phyloP scores from a whole-genome alignment of 2,329 filamentous ascomycete species.

The Fusarium palustre region DNA sequence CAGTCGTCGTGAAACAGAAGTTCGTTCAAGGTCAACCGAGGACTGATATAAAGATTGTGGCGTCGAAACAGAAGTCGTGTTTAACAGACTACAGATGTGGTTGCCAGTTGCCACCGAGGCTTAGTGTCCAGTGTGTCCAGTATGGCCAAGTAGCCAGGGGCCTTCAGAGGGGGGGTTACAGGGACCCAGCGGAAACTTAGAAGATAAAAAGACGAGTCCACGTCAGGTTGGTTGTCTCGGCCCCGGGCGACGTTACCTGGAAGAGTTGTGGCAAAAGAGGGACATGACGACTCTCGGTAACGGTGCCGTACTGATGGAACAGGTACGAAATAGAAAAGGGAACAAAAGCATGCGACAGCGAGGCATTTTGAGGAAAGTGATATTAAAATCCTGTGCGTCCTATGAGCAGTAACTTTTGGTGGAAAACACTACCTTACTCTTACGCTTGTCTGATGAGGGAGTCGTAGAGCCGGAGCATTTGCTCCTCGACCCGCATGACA shows the following conservation, averaged over 20 bases:
- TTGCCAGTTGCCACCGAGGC: conserved; percentile 46
- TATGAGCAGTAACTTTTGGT: conserved; percentile 41
- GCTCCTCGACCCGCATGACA: conserved; percentile 50
- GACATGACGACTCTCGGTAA: conserved; percentile 41
- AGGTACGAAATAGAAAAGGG: conserved; percentile 20
- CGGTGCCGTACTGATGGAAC: conserved; percentile 26
- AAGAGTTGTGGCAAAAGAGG: conserved; percentile 43
- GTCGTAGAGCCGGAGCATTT: conserved; percentile 51
- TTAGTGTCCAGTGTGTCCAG: conserved; percentile 29
- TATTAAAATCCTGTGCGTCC: conserved; percentile 48
- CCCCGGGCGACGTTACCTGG: conserved; percentile 40
- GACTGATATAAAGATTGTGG: conserved; percentile 48
- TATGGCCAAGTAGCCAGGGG: conserved; percentile 11
- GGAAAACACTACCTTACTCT: conserved; percentile 38
- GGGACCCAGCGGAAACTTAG: conserved; percentile 39
- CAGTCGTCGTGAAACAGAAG: conserved; percentile 13
- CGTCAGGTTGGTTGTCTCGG: conserved; percentile 38
- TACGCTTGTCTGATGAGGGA: conserved; percentile 43
- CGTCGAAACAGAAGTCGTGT: conserved; percentile 27
- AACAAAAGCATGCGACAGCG: conserved; percentile 43
- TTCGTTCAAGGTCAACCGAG: conserved; percentile 31
- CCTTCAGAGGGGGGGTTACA: conserved; percentile 25
- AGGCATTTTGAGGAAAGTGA: conserved; percentile 50
- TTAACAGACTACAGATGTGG: conserved; percentile 22
- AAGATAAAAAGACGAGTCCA: conserved; percentile 29